phyloP scores from a whole-genome alignment of 1,139 yeast species.

The Nadsonia commutata region DNA sequence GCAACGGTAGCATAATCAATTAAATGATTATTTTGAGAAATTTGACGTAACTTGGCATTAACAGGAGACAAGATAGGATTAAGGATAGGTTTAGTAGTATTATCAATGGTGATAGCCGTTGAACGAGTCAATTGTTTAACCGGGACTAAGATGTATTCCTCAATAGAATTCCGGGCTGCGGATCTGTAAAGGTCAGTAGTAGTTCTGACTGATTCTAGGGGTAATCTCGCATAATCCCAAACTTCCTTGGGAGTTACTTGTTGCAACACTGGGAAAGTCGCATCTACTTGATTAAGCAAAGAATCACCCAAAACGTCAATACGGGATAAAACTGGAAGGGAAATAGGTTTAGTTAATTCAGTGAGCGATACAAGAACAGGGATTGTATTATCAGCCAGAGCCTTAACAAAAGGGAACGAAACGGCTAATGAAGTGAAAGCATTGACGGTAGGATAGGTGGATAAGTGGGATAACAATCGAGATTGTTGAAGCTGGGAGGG shows the following conservation, averaged over 20 bases:
- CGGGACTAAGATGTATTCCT: conserved; percentile 20
- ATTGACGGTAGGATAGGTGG: conserved; percentile 42
- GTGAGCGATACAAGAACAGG: conserved; percentile 34
- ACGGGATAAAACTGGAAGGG: conserved; percentile 20
- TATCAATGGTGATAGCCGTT: conserved; percentile 27
- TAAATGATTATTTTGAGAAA: neutral
- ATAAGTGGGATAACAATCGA: conserved; percentile 26
- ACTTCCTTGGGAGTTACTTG: conserved; percentile 24
- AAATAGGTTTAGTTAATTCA: conserved; percentile 19
- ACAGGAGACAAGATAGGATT: conserved; percentile 53
- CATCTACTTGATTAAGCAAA: conserved; percentile 21
- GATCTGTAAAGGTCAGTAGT: conserved; percentile 17
- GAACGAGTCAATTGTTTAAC: conserved; percentile 18
- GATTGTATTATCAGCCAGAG: conserved; percentile 44
- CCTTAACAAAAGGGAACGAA: conserved; percentile 43
- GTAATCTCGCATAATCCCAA: conserved; percentile 19
- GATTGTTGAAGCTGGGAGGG: conserved; percentile 15
- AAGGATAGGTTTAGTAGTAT: conserved; percentile 45
- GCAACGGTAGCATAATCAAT: neutral
- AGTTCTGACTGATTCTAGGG: conserved; percentile 18
- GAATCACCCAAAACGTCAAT: conserved; percentile 26
- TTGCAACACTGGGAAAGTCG: conserved; percentile 22
- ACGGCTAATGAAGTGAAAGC: conserved; percentile 46
- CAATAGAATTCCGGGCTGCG: conserved; percentile 19
- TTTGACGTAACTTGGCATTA: conserved; percentile 30